Conservation (phyloP, 148 eudicot species). For the Rheum nobile region DNA sequence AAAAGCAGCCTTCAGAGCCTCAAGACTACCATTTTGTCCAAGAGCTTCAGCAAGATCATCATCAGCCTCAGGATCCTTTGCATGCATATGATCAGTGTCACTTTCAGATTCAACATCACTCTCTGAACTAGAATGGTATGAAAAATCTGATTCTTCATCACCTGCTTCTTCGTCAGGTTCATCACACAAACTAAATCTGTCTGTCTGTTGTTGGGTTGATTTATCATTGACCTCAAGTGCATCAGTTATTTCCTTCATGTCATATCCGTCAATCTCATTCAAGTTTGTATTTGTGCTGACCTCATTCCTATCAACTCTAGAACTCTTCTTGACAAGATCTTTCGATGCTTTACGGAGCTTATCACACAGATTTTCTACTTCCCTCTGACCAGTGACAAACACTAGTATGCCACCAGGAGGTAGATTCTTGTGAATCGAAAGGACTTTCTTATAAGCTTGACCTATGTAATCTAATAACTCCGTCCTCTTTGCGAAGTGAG, state of each 20-base stretch:
- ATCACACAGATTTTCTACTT: slow-evolving; percentile 70
- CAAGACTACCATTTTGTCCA: slow-evolving; percentile 26
- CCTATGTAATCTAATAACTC: slow-evolving; percentile 73
- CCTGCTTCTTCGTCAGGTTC: slow-evolving; percentile 41
- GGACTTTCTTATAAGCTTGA: slow-evolving; percentile 73
- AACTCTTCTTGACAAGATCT: slow-evolving; percentile 24
- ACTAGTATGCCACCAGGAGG: slow-evolving; percentile 96
- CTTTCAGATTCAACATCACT: slow-evolving; percentile 46
- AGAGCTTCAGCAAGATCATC: slow-evolving; percentile 17
- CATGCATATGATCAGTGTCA: slow-evolving; percentile 23
- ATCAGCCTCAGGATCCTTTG: slow-evolving; percentile 16
- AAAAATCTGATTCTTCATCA: slow-evolving; percentile 35
- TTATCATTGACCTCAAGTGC: slow-evolving; percentile 46
- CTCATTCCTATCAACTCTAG: slow-evolving; percentile 18
- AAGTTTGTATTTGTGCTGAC: slow-evolving; percentile 12
- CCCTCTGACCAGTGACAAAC: slow-evolving; percentile 86
- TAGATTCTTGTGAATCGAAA: slow-evolving; percentile 78
- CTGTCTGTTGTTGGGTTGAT: slow-evolving; percentile 31
- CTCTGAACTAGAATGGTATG: slow-evolving; percentile 35
- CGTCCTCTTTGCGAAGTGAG: slow-evolving; percentile 68
- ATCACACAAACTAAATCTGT: slow-evolving; percentile 45
- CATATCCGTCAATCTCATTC: slow-evolving; percentile 32
- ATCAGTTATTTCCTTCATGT: slow-evolving; percentile 57
- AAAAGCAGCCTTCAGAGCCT: slow-evolving; percentile 63
- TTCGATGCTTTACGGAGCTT: slow-evolving; percentile 65